Conservation (phyloP, 371 early-diverging fungal species). For the Mortierella sp. region DNA sequence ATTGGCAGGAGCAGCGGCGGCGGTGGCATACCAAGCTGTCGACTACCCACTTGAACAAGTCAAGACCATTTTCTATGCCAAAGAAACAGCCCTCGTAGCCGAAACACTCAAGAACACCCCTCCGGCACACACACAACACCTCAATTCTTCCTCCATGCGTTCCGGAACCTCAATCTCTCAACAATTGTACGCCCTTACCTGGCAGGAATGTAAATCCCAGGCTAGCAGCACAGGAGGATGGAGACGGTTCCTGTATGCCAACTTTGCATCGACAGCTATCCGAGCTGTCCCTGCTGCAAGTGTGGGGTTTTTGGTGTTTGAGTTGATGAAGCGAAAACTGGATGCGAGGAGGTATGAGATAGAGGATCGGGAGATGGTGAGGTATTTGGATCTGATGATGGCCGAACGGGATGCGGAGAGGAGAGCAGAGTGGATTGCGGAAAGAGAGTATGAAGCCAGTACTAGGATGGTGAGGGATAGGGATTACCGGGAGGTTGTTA, state of each 20-base stretch:
- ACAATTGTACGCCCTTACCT: conserved; percentile 67
- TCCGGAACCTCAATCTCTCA: conserved; percentile 51
- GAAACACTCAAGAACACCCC: conserved; percentile 55
- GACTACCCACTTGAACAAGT: conserved; percentile 83
- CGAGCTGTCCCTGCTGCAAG: conserved; percentile 82
- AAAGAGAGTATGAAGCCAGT: background rate
- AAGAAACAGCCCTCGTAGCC: conserved; percentile 73
- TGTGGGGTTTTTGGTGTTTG: conserved; percentile 81
- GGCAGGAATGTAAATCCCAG: conserved; percentile 66
- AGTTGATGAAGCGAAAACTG: conserved; percentile 76
- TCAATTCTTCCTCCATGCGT: conserved; percentile 55
- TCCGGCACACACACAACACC: conserved; percentile 34
- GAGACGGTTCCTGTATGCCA: conserved; percentile 74
- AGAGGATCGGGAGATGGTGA: conserved; percentile 49
- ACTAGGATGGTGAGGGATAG: background rate
- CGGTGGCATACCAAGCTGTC: conserved; percentile 80
- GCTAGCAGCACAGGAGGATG: conserved; percentile 64
- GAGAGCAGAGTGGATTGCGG: conserved; percentile 17
- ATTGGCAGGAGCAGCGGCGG: conserved; percentile 80
- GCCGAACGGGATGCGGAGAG: conserved; percentile 39
- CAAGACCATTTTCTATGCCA: conserved; percentile 77
- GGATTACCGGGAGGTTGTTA: conserved; percentile 17
- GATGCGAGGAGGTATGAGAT: conserved; percentile 58
- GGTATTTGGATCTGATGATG: conserved; percentile 48
- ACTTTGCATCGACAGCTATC: conserved; percentile 75